Evolutionary conservation across 2,329 filamentous ascomycete species (phyloP).

Genomic region (Trichoderma pleuroti): DNA sequence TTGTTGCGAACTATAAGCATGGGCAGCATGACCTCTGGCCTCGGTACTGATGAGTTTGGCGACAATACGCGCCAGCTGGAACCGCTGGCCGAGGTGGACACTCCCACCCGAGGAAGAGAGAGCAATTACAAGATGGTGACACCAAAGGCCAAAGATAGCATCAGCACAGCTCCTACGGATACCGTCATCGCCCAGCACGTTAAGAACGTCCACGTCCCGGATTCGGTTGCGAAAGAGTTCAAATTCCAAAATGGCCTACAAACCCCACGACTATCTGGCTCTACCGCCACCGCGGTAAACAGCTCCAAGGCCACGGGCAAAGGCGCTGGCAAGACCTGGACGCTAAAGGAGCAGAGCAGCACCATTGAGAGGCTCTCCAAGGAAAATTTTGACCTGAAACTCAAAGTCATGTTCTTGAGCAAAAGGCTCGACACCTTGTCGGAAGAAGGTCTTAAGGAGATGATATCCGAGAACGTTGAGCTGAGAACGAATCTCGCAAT

Average conservation of each 20-base stretch:
- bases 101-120: slow-evolving; percentile 37
- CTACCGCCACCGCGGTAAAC: slow-evolving; percentile 47
- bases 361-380: slow-evolving; percentile 95
- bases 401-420: slow-evolving; percentile 96
- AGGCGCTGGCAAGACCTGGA: slow-evolving; percentile 65
- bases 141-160: slow-evolving; percentile 57
- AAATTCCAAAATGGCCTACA: slow-evolving; percentile 66
- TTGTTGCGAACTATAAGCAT: slow-evolving; percentile 75
- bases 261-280: slow-evolving; percentile 55
- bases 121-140: slow-evolving; percentile 59
- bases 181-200: slow-evolving; percentile 86
- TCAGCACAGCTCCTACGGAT: slow-evolving; percentile 68
- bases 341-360: slow-evolving; percentile 93
- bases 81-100: slow-evolving; percentile 48
- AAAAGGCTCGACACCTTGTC: slow-evolving; percentile 89
- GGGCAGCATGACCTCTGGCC: slow-evolving; percentile 75
- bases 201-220: slow-evolving; percentile 84
- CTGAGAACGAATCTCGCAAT: slow-evolving; percentile 87
- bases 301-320: slow-evolving; percentile 45
- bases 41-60: slow-evolving; percentile 58
- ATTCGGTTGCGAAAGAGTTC: slow-evolving; percentile 83
- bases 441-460: slow-evolving; percentile 94
- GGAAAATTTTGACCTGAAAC: slow-evolving; percentile 95
- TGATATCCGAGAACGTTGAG: slow-evolving; percentile 96
- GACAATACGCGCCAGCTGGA: slow-evolving; percentile 43